Evolutionary conservation across 2,329 filamentous ascomycete genomes (phyloP), one percentile per base, ranked within the genome.

Genomic region (Aspergillus persii): DNA sequence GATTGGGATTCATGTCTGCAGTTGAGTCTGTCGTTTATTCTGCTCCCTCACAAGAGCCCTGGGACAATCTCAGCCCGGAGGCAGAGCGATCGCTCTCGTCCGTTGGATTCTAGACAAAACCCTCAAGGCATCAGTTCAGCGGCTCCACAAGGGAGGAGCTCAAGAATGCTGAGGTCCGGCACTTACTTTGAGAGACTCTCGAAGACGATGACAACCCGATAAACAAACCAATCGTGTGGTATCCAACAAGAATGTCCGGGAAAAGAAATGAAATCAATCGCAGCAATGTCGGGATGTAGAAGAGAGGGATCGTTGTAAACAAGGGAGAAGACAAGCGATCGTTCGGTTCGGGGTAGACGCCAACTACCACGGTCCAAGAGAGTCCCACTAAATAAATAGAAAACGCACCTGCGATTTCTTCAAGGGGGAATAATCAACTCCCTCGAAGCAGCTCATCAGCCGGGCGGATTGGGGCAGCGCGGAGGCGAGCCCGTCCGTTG

Each of bases 1-100:
- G 59, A 49, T 62, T 60, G 51, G 62, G 58, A 57, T 62, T 68
- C 66, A 68, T 68, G 23, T 23, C 61, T 50, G 23, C 29, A 11
- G 23, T 31, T 41, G 39, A 23, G 23, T 26, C 23, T 50, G 29
- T 39, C 9, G 27, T 31, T 18, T 39, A 23, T 51, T 47, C 53
- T 57, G 30, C 12, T 49, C n/a, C 33, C 36, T 56, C 47, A 27
- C 30, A n/a, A 31, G 39, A 9, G 18, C 33, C 31, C 29, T 53
- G 47, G 50, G 53, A 54, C 50, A 41, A 57, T 54, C 50, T 54
- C 53, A 53, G 29, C 23, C 48, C 15, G n/a, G 29, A 48, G 41
- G 52, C 9, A 56, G 49, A 47, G 1, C 8, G 44, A 15, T 27
- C 3, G 44, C 44, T 47, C 44, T 47, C n/a, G 41, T 23, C 44